phyloP scores from a whole-genome alignment of 2,329 filamentous ascomycete species.

The Calonectria montana region DNA sequence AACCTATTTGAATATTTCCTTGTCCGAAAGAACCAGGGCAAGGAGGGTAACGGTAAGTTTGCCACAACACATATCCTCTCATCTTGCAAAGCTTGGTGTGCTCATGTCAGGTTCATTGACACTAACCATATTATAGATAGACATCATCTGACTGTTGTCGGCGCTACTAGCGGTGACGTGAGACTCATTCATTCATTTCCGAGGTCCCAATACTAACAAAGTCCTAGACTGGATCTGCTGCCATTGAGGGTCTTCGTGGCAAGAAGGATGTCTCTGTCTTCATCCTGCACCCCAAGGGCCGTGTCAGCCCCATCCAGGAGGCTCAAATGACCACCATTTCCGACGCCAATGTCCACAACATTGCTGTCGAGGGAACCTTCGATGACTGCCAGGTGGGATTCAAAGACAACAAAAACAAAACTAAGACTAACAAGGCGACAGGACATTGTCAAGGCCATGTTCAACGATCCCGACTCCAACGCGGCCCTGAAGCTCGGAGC shows the following conservation, averaged over 20 bases:
- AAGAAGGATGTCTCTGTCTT: slow-evolving; percentile 98
- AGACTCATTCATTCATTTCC: not conserved
- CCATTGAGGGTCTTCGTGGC: slow-evolving; percentile 92
- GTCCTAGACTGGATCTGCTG: slow-evolving; percentile 81
- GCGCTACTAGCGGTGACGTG: slow-evolving; percentile 83
- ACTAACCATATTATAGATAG: slow-evolving; percentile 59
- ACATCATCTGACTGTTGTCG: slow-evolving; percentile 87
- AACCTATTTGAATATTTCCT: slow-evolving; percentile 95
- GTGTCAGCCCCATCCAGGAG: slow-evolving; percentile 92
- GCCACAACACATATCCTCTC: not conserved
- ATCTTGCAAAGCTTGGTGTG: not conserved
- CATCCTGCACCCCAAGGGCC: slow-evolving; percentile 92
- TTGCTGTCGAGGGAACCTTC: slow-evolving; percentile 90
- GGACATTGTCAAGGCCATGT: slow-evolving; percentile 88
- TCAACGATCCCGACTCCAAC: slow-evolving; percentile 88
- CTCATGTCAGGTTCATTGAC: not conserved
- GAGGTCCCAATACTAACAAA: not conserved
- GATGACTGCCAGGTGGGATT: slow-evolving; percentile 86
- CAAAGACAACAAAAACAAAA: not conserved
- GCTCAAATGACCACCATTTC: slow-evolving; percentile 96
- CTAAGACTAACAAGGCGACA: not conserved
- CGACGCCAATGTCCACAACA: slow-evolving; percentile 92
- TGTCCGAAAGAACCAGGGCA: slow-evolving; percentile 70
- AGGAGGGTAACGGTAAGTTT: slow-evolving; percentile 59
- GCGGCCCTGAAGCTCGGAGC: slow-evolving; percentile 85